These are phyloP conservation scores for Chaetomium strumarium DNA, from an alignment of 2,329 filamentous ascomycete genomes.

Conservation along the genomic window DNA sequence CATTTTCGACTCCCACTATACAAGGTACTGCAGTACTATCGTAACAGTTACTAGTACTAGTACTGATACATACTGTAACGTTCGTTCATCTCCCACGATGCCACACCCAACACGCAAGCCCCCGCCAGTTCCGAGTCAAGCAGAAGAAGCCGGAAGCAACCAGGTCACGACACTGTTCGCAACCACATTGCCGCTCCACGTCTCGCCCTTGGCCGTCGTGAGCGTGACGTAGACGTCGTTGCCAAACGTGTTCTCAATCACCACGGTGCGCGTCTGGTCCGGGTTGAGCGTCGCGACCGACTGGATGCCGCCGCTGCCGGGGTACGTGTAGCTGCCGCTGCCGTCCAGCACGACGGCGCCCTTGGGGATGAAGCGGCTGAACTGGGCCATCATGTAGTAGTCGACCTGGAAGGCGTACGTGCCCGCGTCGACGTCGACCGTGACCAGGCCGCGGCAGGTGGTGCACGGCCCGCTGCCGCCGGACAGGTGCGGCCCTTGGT, in stretches of 20 bases:
- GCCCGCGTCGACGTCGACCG: not conserved
- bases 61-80: too few relatives aligned
- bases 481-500: not conserved
- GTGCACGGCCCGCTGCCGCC: not conserved
- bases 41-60: too few relatives aligned
- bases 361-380: not conserved
- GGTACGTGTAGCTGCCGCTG: not conserved
- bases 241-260: not conserved
- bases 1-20: too few relatives aligned
- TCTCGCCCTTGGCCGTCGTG: not conserved
- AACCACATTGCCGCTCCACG: not conserved
- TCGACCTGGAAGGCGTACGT: not conserved
- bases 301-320: not conserved
- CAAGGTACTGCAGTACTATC: too few relatives aligned
- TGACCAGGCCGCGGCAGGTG: not conserved
- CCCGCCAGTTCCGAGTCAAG: not conserved
- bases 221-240: not conserved
- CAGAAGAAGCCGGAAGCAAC: not conserved
- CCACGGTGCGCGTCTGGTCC: not conserved
- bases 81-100: too few relatives aligned
- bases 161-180: not conserved
- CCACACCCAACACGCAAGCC: too few relatives aligned
- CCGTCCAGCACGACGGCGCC: not conserved
- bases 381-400: not conserved
- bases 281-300: not conserved